Conservation (phyloP, 208 protist species). For the Crithidia bombi region DNA sequence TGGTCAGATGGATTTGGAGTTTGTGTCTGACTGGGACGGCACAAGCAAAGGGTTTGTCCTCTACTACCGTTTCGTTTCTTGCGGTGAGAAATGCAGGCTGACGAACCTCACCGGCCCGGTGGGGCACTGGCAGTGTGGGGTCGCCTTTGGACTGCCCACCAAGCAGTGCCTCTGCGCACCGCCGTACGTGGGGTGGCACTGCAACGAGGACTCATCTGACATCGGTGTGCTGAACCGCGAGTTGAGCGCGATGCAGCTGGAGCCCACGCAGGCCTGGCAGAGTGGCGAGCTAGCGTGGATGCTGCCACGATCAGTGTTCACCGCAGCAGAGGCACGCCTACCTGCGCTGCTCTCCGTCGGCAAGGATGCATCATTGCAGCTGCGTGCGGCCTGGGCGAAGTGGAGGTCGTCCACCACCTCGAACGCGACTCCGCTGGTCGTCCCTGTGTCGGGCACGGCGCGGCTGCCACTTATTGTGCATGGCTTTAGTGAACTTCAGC, state of each 20-base stretch:
- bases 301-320: conserved; percentile 19
- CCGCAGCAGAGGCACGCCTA: conserved; percentile 18
- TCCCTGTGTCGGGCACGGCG: not conserved
- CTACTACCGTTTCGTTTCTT: conserved; percentile 57
- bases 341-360: conserved; percentile 5
- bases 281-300: conserved; percentile 25
- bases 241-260: conserved; percentile 9
- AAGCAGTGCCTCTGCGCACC: conserved; percentile 47
- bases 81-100: conserved; percentile 10
- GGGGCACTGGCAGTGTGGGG: conserved; percentile 34
- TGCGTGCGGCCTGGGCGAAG: conserved; percentile 1
- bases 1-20: conserved; percentile 45
- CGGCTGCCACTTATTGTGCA: conserved; percentile 40
- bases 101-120: conserved; percentile 23
- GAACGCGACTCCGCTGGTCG: not conserved
- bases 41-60: conserved; percentile 53
- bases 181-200: conserved; percentile 50
- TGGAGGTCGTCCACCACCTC: not conserved
- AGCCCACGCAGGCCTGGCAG: not conserved
- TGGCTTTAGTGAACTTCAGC: conserved; percentile 28
- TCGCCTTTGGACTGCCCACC: conserved; percentile 31
- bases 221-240: conserved; percentile 1
- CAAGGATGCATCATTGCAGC: not conserved
- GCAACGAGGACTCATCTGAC: conserved; percentile 15
- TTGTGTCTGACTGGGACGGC: conserved; percentile 62